Base-by-base conservation (phyloP, 169 alveolate species). In the Cryptosporidium xiaoi region DNA sequence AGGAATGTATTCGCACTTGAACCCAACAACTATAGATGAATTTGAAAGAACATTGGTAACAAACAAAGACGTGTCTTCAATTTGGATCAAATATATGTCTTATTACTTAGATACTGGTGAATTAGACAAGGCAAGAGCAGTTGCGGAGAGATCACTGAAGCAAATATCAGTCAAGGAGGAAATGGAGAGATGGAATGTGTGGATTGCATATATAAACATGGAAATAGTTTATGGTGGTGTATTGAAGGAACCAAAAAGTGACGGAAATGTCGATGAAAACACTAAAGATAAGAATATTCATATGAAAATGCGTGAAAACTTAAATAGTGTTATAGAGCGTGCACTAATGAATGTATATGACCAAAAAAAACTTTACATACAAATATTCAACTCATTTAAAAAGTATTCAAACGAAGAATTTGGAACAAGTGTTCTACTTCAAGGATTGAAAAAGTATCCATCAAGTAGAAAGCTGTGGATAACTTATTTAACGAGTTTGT, bases 131-230 rank as follows among this genome's bases (percentile, higher is more conserved):
- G 96, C 96, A 10, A 84, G 96, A 50, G 82, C 92, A 68, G 83
- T 92, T 51, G 96, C 93, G n/a, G 92, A 91, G 46, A 85, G 96
- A 48, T 94, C 95, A 3, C 65, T 94, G 15, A 92, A 91, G 64
- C 91, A 92, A 16, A 93, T 94, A 51, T 94, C 93, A 64, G 90
- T 92, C 53, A 92, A 93, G 20, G 95, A 91, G 33, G 82, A 93
- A 67, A 83, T 56, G 64, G 96, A 93, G 66, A 91, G 94, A 33
- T 64, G 69, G 91, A 94, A 93, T 40, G 77, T 94, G 7, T 94
- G 95, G 95, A 85, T 94, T 60, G 95, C 96, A 34, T 93, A 92
- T 83, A 51, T 94, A 29, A 94, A 94, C 71, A 94, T 94, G 96
- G 96, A 94, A 51, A 92, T 94, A 51, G 71, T 84, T 27, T 94